Evolutionary conservation across 768 basidiomycete genomes (phyloP).

Genomic region (Trametes cubensis): DNA sequence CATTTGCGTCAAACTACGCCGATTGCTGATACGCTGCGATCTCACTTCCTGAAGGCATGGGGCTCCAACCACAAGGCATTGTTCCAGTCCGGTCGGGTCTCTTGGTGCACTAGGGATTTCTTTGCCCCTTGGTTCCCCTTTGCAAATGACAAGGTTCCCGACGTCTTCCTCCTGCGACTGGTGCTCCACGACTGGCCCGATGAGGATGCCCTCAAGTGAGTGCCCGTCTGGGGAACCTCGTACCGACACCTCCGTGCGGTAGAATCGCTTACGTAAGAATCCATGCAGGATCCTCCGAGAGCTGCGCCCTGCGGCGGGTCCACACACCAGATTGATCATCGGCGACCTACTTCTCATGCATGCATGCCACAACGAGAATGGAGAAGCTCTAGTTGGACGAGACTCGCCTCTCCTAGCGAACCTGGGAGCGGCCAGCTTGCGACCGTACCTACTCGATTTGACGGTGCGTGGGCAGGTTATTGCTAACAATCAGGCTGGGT

Average conservation of each 20-base stretch:
- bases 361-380: conserved; percentile 4
- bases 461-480: too few relatives aligned
- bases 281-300: conserved; percentile 1
- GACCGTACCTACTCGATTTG: neutral
- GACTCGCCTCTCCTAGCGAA: neutral
- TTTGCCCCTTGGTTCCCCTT: conserved; percentile 26
- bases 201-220: neutral
- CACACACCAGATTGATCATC: conserved; percentile 8
- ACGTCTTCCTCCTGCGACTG: conserved; percentile 14
- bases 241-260: too few relatives aligned
- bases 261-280: too few relatives aligned
- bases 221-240: conserved; percentile 37
- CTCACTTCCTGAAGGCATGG: conserved; percentile 14
- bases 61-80: neutral
- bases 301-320: conserved; percentile 10
- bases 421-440: neutral
- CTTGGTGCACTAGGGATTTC: conserved; percentile 13
- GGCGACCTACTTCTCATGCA: conserved; percentile 7
- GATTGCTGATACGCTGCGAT: too few relatives aligned
- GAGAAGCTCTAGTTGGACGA: neutral
- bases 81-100: conserved; percentile 13
- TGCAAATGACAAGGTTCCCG: conserved; percentile 36
- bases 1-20: neutral
- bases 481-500: too few relatives aligned
- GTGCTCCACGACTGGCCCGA: conserved; percentile 20